phyloP scores from a whole-genome alignment of 768 basidiomycete species.

The Leccinum arenicola region DNA sequence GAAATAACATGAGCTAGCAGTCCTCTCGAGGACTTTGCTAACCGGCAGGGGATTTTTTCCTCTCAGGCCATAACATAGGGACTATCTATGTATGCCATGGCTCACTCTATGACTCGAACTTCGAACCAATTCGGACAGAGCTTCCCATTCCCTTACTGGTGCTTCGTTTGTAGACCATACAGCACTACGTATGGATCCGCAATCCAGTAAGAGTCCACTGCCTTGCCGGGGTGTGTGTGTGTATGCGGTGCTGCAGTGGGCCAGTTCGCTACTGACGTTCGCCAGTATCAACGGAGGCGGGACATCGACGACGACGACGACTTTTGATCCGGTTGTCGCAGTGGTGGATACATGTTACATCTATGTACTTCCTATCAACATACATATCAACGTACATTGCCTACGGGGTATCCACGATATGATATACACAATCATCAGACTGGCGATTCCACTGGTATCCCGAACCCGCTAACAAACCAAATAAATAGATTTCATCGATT shows the following conservation, averaged over 20 bases:
- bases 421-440: background rate
- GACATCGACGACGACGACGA: slow-evolving; percentile 70
- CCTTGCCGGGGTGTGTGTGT: slow-evolving; percentile 30
- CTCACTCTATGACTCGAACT: too few species aligned
- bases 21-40: too few species aligned
- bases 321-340: slow-evolving; percentile 24
- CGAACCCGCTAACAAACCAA: background rate
- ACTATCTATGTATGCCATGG: too few species aligned
- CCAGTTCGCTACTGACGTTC: slow-evolving; percentile 1
- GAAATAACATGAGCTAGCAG: too few species aligned
- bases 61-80: too few species aligned
- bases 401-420: background rate
- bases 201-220: too few species aligned
- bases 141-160: too few species aligned
- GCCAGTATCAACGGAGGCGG: slow-evolving; percentile 62
- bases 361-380: background rate
- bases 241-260: background rate
- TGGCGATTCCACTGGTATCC: background rate
- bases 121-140: too few species aligned
- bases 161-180: too few species aligned
- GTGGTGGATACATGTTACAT: background rate
- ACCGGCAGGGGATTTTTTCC: too few species aligned
- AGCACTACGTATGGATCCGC: too few species aligned
- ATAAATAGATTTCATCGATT: background rate
- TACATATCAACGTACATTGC: background rate